Conservation (phyloP, 2,329 filamentous ascomycete genomes). For the Metarhizium rileyi region DNA sequence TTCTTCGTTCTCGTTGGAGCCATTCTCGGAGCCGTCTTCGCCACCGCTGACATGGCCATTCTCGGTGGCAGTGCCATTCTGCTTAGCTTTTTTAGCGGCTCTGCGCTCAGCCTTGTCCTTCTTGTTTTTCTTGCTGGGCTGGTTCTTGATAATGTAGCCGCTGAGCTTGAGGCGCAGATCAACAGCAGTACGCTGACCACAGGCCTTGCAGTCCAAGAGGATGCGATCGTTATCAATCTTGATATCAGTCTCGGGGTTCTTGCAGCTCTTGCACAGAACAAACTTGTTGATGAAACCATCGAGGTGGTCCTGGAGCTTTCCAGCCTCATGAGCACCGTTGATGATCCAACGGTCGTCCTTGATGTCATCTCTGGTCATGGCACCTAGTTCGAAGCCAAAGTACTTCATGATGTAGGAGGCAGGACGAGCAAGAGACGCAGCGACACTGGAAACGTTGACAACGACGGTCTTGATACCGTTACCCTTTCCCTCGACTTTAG, state of each 20-base stretch:
- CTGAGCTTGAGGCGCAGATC: constrained; percentile 92
- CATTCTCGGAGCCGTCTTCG: constrained; percentile 42
- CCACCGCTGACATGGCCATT: constrained; percentile 50
- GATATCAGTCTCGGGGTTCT: constrained; percentile 97
- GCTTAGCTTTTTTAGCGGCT: constrained; percentile 84
- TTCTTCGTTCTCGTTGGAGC: constrained; percentile 35
- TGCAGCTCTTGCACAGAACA: constrained; percentile 98
- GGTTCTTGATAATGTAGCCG: constrained; percentile 94
- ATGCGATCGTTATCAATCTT: constrained; percentile 91
- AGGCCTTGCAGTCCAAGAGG: constrained; percentile 95
- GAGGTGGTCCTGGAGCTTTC: constrained; percentile 94
- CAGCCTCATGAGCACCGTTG: constrained; percentile 92
- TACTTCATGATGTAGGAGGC: constrained; percentile 98
- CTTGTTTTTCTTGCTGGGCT: constrained; percentile 77
- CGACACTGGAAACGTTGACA: constrained; percentile 91
- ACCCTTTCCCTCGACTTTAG: constrained; percentile 99
- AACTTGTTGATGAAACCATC: constrained; percentile 98
- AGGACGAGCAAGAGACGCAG: constrained; percentile 82
- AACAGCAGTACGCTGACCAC: constrained; percentile 84
- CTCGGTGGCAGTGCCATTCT: constrained; percentile 52
- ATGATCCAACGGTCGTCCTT: constrained; percentile 99
- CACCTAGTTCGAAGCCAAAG: constrained; percentile 97
- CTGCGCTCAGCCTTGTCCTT: constrained; percentile 92
- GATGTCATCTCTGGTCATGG: constrained; percentile 96
- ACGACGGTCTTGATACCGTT: constrained; percentile 99